Percentiles rank a stretch among this genome's conserved stretches.
phyloP scores from a whole-genome alignment of 306 rosid genomes.

The Heteromeles arbutifolia region DNA sequence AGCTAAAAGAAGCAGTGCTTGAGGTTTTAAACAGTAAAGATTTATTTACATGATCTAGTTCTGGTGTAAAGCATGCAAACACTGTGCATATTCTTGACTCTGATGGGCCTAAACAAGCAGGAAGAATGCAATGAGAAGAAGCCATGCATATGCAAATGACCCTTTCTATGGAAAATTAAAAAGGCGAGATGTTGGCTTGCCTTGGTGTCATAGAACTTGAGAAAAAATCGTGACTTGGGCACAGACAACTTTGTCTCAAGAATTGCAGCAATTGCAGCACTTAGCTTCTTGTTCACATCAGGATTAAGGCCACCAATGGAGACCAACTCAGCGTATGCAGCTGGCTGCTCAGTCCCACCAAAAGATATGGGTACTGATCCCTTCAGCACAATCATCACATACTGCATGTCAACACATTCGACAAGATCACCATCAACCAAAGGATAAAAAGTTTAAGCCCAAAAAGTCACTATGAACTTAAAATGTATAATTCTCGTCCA shows the following conservation, averaged over 20 bases:
- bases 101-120: constrained; percentile 69
- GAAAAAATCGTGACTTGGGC: constrained; percentile 72
- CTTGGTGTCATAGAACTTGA: constrained; percentile 82
- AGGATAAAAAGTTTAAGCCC: too few species aligned
- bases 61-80: constrained; percentile 93
- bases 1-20: constrained; percentile 14
- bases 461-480: too few species aligned
- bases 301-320: constrained; percentile 88
- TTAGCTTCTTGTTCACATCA: constrained; percentile 77
- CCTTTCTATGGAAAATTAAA: constrained; percentile 17
- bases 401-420: constrained; percentile 37
- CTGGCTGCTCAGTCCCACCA: constrained; percentile 86
- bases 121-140: constrained; percentile 61
- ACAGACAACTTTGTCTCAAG: constrained; percentile 84
- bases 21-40: constrained; percentile 36
- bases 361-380: constrained; percentile 89
- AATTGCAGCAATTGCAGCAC: constrained; percentile 72
- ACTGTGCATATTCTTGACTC: constrained; percentile 80
- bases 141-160: constrained; percentile 20
- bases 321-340: constrained; percentile 92
- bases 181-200: constrained; percentile 43
- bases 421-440: constrained; percentile 1
- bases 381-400: constrained; percentile 91
- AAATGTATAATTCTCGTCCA: not conserved
- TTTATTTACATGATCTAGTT: constrained; percentile 74